Conservation (phyloP, 2,329 filamentous ascomycete species). For the Pseudofabraea citricarpa region DNA sequence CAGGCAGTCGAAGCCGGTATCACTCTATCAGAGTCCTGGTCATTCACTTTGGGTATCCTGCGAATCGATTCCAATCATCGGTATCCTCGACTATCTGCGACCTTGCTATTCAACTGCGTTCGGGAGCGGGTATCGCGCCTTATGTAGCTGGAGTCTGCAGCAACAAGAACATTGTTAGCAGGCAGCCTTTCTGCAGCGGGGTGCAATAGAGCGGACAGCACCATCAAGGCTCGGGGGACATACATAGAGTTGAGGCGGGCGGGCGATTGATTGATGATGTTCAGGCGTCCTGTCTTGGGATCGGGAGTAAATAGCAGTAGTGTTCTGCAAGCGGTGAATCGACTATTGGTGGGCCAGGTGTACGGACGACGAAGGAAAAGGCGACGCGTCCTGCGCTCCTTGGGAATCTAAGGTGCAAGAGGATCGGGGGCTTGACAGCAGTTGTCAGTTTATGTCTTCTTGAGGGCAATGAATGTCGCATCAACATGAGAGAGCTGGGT, state of each 20-base stretch:
- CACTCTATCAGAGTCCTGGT: background rate
- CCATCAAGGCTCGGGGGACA: no score
- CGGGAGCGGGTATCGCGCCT: background rate
- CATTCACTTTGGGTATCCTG: background rate
- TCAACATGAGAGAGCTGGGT: background rate
- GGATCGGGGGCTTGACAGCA: background rate
- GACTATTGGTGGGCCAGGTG: no score
- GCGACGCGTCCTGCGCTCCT: constrained; percentile 14
- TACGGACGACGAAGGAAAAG: constrained; percentile 14
- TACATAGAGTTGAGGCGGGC: no score
- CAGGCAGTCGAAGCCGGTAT: background rate
- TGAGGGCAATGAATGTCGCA: background rate
- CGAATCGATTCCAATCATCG: background rate
- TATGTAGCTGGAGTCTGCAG: no score
- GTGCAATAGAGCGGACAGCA: no score
- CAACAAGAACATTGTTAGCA: no score
- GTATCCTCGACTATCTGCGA: background rate
- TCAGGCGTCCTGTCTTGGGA: background rate
- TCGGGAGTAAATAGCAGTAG: no score
- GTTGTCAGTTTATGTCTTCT: background rate
- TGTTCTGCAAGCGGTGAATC: background rate
- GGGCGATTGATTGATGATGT: no score
- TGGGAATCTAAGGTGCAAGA: constrained; percentile 2
- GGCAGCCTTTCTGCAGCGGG: no score
- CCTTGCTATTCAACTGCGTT: background rate